Base-by-base conservation (phyloP, 2,329 filamentous ascomycete species). In the Talaromyces marneffei region DNA sequence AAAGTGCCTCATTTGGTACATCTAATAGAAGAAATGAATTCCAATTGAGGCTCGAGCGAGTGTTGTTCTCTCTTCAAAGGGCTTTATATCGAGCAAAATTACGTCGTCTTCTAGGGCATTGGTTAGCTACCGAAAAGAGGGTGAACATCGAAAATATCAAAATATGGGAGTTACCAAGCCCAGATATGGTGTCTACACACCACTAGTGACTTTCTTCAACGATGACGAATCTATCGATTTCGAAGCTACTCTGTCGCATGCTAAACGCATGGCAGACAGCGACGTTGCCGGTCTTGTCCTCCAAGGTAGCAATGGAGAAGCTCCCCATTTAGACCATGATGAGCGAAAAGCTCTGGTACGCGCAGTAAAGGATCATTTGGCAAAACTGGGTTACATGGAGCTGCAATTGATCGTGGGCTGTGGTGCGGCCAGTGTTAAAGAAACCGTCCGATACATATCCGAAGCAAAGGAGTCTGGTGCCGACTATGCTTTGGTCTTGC, bases 341-440 rank as follows among this genome's bases (percentile, higher is more conserved):
- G 82, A 85, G 71, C 76, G 82, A 55, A 75, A 74, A 60, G 67
- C 72, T 27, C 72, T 80, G 14, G 84, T 84, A 58, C 73, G 80
- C 12, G 75, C 83, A 52, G 82, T 70, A 79, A 44, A 53, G 57
- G 54, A 62, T 59, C 56, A 59, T 86, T n/a, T 61, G 10, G 46
- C 40, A 7, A 10, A 35, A 3, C 8, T 56, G 14, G 52, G 52
- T 1, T 37, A 54, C 5, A 40, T 20, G 9, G n/a, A 42, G 3
- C 3, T 48, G 3, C 53, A 40, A 46, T 75, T 91, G 65, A 87
- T 91, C 62, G 88, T 89, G 40, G 88, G 89, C 44, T 90, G 87
- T 68, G 87, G 87, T 59, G 81, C 83, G 57, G 87, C 89, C 70
- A 88, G 86, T 58, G 87, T 85, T 9, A 80, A 85, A 61, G 87